Evolutionary conservation across 768 basidiomycete genomes (phyloP), one percentile per base, ranked within the genome.

Genomic region (Mycena albidolilacea): DNA sequence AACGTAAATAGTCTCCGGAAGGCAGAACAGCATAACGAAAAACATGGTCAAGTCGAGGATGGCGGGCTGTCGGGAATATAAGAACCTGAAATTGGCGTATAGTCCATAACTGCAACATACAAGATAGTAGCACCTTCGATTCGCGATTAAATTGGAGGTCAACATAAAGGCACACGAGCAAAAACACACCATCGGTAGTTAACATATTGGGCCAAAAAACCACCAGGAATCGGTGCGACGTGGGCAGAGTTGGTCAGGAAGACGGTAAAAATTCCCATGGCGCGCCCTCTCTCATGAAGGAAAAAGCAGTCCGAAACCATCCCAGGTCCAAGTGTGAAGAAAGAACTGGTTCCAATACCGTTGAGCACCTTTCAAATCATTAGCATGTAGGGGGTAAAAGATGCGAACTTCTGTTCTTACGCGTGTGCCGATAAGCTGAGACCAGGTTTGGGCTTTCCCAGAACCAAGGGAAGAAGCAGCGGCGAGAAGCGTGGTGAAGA

Each of bases 221-320:
- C 67, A 5, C 70, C 70, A 5, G 73, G 70, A n/a, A 76, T 71
- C 17, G 72, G 72, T 7, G 70, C 75, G 46, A 76, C 64, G 35
- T 76, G 75, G 0, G 70, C 73, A 11, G 69, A 71, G 46, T 73
- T 76, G 23, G 75, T 76, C 23, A 76, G 52, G 54, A 76, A 76
- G 1, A 76, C 75, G n/a, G 75, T 76, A n/a, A 73, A 76, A 14
- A 74, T 64, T 5, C 72, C 75, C 64, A 73, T 66, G 7, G 75
- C 75, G 39, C 75, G 71, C 39, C 75, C 75, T 38, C 76, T 70
- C 48, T 78, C 77, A 54, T 78, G 77, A 4, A 77, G 74, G 69
- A 77, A 77, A 59, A 78, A 78, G 43, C 68, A 71, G 61, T 78
- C 77, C 8, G 72, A 59, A 10, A 78, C 76, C 60, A 71, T 63